Evolutionary conservation across 2,329 filamentous ascomycete genomes (phyloP), one percentile per base, ranked within the genome.

Genomic region (Penicillium sp.): DNA sequence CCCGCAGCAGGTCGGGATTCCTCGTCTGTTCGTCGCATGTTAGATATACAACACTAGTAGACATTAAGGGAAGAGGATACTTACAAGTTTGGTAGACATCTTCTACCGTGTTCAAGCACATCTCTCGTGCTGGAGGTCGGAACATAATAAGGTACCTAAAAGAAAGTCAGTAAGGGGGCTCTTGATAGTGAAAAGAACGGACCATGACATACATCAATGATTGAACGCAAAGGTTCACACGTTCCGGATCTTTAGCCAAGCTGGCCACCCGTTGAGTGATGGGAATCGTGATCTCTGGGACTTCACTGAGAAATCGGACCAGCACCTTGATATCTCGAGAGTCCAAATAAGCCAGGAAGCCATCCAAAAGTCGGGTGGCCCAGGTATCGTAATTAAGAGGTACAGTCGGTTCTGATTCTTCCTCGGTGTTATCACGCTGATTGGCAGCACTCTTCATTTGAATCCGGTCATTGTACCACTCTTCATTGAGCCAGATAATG

Each of bases 401-500:
- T 17, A 76, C 68, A 3, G 67, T 68, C 35, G 83, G 70, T 3
- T 83, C 58, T 2, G 51, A 36, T 2, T 64, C 80, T 8, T 82
- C 81, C 41, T 82, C 79, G 12, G 73, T 72, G 48, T 70, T 75
- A 35, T 73, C 74, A n/a, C 70, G 69, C 53, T 74, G 79, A 57
- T 62, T 72, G 48, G 78, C 62, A 78, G 76, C 73, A 50, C 71
- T 66, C 58, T 76, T 78, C 44, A 77, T 71, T 53, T 82, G 78
- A 33, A 91, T 75, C 43, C 81, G 86, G 73, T 97, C 93, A 68
- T 93, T 96, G 75, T 96, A 97, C 93, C 94, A 99, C 76, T 99
- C 94, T 74, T 99, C 94, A 67, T 89, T 96, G 17, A 99, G 82
- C 94, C 94, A 99, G 8, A 89, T 88, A 51, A 97, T 91, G 1